Conservation (phyloP, 306 rosid genomes). For the Abrus precatorius region DNA sequence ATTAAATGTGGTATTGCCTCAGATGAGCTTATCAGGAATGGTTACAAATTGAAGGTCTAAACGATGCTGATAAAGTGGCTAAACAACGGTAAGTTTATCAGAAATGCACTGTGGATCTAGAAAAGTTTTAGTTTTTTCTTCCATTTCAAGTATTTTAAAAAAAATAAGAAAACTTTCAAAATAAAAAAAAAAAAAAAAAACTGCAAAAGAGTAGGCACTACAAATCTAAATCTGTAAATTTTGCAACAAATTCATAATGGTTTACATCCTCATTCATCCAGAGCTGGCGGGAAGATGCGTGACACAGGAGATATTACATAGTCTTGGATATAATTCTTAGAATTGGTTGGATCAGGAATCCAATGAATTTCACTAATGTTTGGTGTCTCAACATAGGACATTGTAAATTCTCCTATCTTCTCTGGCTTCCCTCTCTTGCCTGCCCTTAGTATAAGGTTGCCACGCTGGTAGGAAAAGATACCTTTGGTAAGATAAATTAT, state of each 20-base stretch:
- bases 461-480: slow-evolving; percentile 71
- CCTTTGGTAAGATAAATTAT: slow-evolving; percentile 58
- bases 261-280: neutral
- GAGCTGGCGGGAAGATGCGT: slow-evolving; percentile 64
- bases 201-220: too few relatives aligned
- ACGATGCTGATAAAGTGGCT: neutral
- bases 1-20: too few relatives aligned
- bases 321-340: slow-evolving; percentile 62
- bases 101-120: neutral
- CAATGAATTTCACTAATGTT: slow-evolving; percentile 91
- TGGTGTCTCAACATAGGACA: slow-evolving; percentile 78
- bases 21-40: too few relatives aligned
- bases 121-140: neutral
- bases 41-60: too few relatives aligned
- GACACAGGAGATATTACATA: slow-evolving; percentile 65
- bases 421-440: slow-evolving; percentile 81
- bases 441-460: slow-evolving; percentile 66
- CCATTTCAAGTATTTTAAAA: too few relatives aligned
- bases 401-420: slow-evolving; percentile 77
- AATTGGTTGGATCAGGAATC: slow-evolving; percentile 60
- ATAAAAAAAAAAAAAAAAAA: too few relatives aligned
- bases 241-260: neutral
- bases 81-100: neutral
- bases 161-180: too few relatives aligned
- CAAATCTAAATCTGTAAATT: neutral